Evolutionary conservation across 768 basidiomycete species (phyloP).

Genomic region (Xerocomellus chrysenteron): DNA sequence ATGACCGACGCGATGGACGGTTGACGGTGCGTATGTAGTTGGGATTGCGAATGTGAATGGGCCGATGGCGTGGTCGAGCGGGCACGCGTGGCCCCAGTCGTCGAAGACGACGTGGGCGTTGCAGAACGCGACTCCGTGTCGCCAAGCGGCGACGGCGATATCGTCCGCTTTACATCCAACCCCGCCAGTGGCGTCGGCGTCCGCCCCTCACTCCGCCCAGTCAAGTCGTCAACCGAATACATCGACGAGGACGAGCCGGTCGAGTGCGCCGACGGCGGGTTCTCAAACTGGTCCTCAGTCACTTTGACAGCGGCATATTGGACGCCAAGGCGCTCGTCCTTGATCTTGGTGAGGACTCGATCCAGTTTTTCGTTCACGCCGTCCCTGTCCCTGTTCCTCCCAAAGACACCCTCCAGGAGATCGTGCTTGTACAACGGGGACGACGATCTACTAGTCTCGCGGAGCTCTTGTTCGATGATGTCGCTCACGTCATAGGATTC

Average conservation of each 20-base stretch:
- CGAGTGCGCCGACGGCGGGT: constrained; percentile 28
- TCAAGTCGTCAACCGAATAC: constrained; percentile 53
- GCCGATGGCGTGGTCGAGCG: constrained; percentile 25
- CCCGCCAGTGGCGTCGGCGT: constrained; percentile 31
- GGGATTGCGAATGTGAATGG: constrained; percentile 23
- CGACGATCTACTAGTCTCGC: constrained; percentile 42
- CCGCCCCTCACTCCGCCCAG: constrained; percentile 17
- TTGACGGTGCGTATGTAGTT: constrained; percentile 44
- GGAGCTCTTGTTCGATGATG: constrained; percentile 87
- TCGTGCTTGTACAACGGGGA: constrained; percentile 44
- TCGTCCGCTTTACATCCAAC: constrained; percentile 17
- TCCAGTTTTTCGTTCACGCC: constrained; percentile 68
- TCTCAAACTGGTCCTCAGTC: constrained; percentile 19
- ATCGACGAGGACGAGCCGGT: constrained; percentile 45
- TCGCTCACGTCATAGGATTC: constrained; percentile 93
- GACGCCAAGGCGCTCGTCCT: constrained; percentile 51
- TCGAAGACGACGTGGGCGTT: constrained; percentile 27
- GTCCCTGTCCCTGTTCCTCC: constrained; percentile 57
- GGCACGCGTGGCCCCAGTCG: constrained; percentile 10
- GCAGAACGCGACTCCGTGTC: constrained; percentile 25
- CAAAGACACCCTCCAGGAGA: constrained; percentile 65
- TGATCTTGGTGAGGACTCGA: constrained; percentile 73
- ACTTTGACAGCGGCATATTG: constrained; percentile 20
- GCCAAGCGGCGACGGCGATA: constrained; percentile 19
- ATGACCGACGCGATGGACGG: constrained; percentile 75